A percentile compares a stretch with the other conserved stretches of the same genome.
phyloP scores from a whole-genome alignment of 176 grass and related monocot genomes.

The Luzula sylvatica region DNA sequence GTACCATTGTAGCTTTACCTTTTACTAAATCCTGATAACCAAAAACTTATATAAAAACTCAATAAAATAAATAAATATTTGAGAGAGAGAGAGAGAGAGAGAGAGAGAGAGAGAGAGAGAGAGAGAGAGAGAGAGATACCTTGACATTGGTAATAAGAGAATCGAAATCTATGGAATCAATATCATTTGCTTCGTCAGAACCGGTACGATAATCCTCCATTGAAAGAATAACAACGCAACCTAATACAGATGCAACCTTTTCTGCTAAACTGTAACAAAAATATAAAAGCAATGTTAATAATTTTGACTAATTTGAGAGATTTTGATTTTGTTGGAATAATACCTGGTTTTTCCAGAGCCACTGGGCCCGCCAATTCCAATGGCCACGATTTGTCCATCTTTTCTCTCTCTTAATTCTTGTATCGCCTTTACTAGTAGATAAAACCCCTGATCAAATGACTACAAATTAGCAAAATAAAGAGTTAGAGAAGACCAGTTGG shows the following conservation, averaged over 20 bases:
- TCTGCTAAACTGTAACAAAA: conserved; percentile 65
- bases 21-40: conserved; percentile 76
- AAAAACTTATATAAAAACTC: conserved; percentile 12
- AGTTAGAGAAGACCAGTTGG: not conserved
- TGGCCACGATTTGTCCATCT: conserved; percentile 69
- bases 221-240: conserved; percentile 83
- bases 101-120: no score
- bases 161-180: conserved; percentile 64
- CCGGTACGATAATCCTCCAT: conserved; percentile 95
- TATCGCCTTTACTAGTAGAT: conserved; percentile 94
- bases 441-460: conserved; percentile 95
- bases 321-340: no score
- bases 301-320: no score
- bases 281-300: conserved; percentile 13
- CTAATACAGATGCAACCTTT: conserved; percentile 88
- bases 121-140: conserved; percentile 28
- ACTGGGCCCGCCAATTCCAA: conserved; percentile 84
- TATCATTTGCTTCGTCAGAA: conserved; percentile 61
- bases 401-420: conserved; percentile 94
- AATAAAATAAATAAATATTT: not conserved
- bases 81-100: no score
- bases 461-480: conserved; percentile 21
- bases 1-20: conserved; percentile 70
- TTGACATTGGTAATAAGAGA: conserved; percentile 56
- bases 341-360: conserved; percentile 96